A percentile compares a stretch with the other conserved stretches of the same genome.
phyloP scores from a whole-genome alignment of 2,329 filamentous ascomycete genomes.

The Aspergillus sp. region DNA sequence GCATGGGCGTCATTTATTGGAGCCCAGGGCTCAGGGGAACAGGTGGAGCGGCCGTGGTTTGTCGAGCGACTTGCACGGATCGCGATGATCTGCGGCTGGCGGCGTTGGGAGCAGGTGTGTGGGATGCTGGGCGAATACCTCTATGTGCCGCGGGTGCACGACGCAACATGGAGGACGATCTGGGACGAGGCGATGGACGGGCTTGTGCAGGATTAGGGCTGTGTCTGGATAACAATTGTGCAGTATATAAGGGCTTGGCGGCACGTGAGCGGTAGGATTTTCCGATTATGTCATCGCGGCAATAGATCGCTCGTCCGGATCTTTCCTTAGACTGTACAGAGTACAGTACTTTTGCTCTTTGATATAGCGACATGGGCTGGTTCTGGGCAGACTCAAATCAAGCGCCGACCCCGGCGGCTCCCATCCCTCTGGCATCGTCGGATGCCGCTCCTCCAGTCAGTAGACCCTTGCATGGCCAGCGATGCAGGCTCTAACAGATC shows the following conservation, averaged over 20 bases:
- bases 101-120: conserved; percentile 20
- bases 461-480: conserved; percentile 5
- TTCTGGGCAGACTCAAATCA: conserved; percentile 55
- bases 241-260: too few species aligned
- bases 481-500: conserved; percentile 13
- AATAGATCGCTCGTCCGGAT: too few species aligned
- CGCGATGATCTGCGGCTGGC: conserved; percentile 20
- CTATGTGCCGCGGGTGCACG: conserved; percentile 17
- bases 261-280: neutral
- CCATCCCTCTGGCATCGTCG: conserved; percentile 40
- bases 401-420: conserved; percentile 31
- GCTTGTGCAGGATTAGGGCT: conserved; percentile 8
- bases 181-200: conserved; percentile 22
- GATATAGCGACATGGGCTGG: conserved; percentile 64
- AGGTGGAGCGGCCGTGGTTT: conserved; percentile 23
- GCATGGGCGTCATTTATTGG: conserved; percentile 27
- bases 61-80: conserved; percentile 17
- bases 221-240: too few species aligned
- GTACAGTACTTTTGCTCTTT: too few species aligned
- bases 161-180: conserved; percentile 16
- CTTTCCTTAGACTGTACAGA: too few species aligned
- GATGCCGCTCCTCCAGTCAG: conserved; percentile 48
- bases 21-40: conserved; percentile 21
- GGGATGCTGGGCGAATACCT: conserved; percentile 19
- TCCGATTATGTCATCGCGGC: conserved; percentile 5